Conservation (phyloP, 352 stramenopile species). For the Pilasporangium apinafurcum region DNA sequence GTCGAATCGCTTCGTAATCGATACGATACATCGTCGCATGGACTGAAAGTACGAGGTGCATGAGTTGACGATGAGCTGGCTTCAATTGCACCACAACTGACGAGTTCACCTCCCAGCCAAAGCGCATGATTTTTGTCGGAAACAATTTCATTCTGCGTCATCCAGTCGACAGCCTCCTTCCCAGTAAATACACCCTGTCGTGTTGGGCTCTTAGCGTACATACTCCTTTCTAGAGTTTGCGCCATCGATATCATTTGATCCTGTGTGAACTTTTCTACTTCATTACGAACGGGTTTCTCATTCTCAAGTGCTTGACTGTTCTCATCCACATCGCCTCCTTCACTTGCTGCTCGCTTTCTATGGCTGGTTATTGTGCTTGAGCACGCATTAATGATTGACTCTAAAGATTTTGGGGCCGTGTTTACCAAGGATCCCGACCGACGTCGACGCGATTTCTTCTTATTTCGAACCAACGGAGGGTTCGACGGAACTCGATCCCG, state of each 20-base stretch:
- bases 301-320: constrained; percentile 9
- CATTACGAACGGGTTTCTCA: constrained; percentile 24
- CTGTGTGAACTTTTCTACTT: constrained; percentile 72
- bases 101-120: constrained; percentile 70
- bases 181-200: constrained; percentile 51
- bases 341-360: constrained; percentile 49
- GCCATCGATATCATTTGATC: constrained; percentile 75
- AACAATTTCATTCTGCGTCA: constrained; percentile 77
- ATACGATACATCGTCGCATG: constrained; percentile 14
- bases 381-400: constrained; percentile 58
- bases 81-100: constrained; percentile 53
- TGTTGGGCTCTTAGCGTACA: constrained; percentile 31
- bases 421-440: constrained; percentile 60
- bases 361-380: constrained; percentile 38
- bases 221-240: constrained; percentile 62
- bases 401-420: constrained; percentile 58
- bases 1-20: constrained; percentile 30
- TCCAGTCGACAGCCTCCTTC: constrained; percentile 57
- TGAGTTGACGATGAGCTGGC: neutral
- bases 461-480: constrained; percentile 19
- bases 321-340: constrained; percentile 30
- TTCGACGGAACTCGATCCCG: constrained; percentile 57
- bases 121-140: constrained; percentile 57
- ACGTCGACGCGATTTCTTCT: constrained; percentile 34
- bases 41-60: constrained; percentile 9